A percentile compares a stretch with the other conserved stretches of the same genome.
phyloP scores from a whole-genome alignment of 345 rosid species.

The Eutrema japonicum region DNA sequence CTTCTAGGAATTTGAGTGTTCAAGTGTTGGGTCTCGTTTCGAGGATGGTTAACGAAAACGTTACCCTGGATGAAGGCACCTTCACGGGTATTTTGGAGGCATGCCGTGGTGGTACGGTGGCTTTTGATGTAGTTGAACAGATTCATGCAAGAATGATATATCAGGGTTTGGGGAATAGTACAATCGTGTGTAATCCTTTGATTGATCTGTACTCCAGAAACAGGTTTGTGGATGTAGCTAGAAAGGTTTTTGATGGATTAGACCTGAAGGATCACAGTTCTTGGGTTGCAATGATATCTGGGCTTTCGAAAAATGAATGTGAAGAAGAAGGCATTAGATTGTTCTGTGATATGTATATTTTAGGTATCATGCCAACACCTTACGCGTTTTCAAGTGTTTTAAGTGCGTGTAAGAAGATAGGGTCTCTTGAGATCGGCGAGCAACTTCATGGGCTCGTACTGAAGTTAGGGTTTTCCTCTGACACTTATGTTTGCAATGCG shows the following conservation, averaged over 20 bases:
- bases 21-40: conserved; percentile 46
- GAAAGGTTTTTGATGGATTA: conserved; percentile 62
- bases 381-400: conserved; percentile 79
- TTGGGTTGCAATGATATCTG: conserved; percentile 86
- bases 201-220: conserved; percentile 71
- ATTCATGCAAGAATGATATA: conserved; percentile 69
- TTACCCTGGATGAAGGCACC: conserved; percentile 53
- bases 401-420: conserved; percentile 74
- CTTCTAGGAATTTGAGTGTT: conserved; percentile 45
- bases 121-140: conserved; percentile 50
- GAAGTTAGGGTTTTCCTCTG: conserved; percentile 74
- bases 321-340: conserved; percentile 64
- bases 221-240: conserved; percentile 56
- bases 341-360: conserved; percentile 63
- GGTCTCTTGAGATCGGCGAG: conserved; percentile 60
- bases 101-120: conserved; percentile 45
- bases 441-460: conserved; percentile 73
- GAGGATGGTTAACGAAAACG: conserved; percentile 54
- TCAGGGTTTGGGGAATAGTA: conserved; percentile 57
- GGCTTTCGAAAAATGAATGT: conserved; percentile 65
- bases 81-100: conserved; percentile 56
- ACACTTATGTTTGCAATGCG: conserved; percentile 79
- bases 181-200: conserved; percentile 63
- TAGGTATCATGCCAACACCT: conserved; percentile 64
- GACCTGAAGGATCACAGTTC: conserved; percentile 66